phyloP scores from a whole-genome alignment of 164 flowering plant species.

The Annona squamosa region DNA sequence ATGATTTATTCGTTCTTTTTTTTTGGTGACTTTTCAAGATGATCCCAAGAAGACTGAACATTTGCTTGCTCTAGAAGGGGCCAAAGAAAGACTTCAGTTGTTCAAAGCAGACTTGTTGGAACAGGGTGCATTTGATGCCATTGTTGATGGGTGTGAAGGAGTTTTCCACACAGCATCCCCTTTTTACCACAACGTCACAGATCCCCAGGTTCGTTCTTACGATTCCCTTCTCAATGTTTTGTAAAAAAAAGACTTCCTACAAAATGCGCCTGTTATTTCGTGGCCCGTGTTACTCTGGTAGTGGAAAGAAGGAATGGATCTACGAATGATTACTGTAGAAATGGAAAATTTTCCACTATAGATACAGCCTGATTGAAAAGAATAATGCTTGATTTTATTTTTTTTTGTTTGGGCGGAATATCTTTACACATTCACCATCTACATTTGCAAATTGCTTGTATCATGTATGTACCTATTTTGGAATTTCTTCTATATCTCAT shows the following conservation, averaged over 20 bases:
- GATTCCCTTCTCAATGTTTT: neutral
- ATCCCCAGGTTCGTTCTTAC: constrained; percentile 7
- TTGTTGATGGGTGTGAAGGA: constrained; percentile 16
- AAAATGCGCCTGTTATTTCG: too few relatives aligned
- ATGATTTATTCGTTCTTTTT: neutral
- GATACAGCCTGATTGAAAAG: too few relatives aligned
- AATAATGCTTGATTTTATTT: too few relatives aligned
- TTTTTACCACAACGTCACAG: neutral
- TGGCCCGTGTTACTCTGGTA: too few relatives aligned
- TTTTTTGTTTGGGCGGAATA: too few relatives aligned
- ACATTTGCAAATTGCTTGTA: too few relatives aligned
- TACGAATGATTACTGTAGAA: too few relatives aligned
- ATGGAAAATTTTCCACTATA: too few relatives aligned
- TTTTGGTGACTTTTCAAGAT: constrained; percentile 5
- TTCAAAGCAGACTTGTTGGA: constrained; percentile 12
- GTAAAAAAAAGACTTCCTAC: neutral
- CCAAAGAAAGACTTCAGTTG: constrained; percentile 13
- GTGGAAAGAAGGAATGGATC: too few relatives aligned
- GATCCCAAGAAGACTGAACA: constrained; percentile 16
- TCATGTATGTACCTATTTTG: too few relatives aligned
- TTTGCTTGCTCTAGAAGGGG: constrained; percentile 13
- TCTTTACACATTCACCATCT: too few relatives aligned
- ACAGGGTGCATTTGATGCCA: constrained; percentile 14
- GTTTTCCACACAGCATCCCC: constrained; percentile 17
- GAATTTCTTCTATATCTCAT: too few relatives aligned